Evolutionary conservation across 2,329 filamentous ascomycete genomes (phyloP).

Genomic region (Fusarium veterinarium): DNA sequence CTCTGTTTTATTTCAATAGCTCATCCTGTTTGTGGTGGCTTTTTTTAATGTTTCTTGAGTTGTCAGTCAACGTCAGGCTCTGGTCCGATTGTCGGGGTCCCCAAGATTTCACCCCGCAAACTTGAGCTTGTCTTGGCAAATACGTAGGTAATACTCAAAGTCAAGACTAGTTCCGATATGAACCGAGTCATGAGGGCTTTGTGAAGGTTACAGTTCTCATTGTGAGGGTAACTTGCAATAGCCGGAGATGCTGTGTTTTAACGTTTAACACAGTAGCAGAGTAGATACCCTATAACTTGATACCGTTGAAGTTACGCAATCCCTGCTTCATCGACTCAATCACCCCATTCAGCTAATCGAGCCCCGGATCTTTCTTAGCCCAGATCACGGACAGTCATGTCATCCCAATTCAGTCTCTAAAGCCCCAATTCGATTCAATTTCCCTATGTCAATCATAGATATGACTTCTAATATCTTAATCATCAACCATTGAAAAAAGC

Average conservation of each 20-base stretch:
- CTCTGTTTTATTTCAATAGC: not conserved
- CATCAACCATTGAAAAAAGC: not conserved
- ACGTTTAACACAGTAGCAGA: not conserved
- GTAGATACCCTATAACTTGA: not conserved
- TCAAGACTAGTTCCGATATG: constrained; percentile 5
- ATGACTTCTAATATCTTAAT: not conserved
- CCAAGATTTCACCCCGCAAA: constrained; percentile 31
- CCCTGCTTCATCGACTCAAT: constrained; percentile 12
- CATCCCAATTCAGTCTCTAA: not conserved
- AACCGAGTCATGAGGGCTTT: not conserved
- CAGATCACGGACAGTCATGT: not conserved
- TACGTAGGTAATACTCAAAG: not conserved
- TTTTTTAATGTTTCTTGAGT: not conserved
- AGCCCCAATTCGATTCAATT: not conserved
- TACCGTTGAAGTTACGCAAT: not conserved
- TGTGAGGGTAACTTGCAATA: not conserved
- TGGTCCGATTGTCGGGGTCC: constrained; percentile 25
- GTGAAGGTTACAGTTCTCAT: not conserved
- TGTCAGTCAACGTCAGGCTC: not conserved
- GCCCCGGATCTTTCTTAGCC: constrained; percentile 21
- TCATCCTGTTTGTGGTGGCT: not conserved
- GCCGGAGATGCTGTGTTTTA: not conserved
- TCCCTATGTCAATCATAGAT: not conserved
- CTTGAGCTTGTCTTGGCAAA: constrained; percentile 10
- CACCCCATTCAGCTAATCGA: constrained; percentile 13